phyloP scores from a whole-genome alignment of 208 protist genomes.

The Porcisia deanei region DNA sequence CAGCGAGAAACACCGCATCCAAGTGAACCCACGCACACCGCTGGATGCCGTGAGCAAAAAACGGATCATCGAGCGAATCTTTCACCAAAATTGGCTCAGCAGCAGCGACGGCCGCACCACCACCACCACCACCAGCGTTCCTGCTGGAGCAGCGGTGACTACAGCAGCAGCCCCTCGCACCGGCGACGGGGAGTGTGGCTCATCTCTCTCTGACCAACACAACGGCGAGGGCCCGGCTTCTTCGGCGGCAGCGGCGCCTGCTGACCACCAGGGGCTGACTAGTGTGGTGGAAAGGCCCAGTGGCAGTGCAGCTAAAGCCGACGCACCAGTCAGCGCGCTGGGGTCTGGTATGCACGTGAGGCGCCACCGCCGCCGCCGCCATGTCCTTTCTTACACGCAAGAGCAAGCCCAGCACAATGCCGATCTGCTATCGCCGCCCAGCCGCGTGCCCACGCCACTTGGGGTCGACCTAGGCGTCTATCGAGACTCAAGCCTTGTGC shows the following conservation, averaged over 20 bases:
- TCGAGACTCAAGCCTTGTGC: conserved; percentile 26
- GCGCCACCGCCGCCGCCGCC: not conserved
- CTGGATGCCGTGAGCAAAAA: conserved; percentile 32
- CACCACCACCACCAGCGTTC: not conserved
- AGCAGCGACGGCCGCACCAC: not conserved
- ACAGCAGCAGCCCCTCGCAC: not conserved
- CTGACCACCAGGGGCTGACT: not conserved
- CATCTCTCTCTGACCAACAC: not conserved
- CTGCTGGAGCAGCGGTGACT: not conserved
- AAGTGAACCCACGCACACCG: conserved; percentile 22
- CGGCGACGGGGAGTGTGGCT: not conserved
- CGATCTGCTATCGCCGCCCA: not conserved
- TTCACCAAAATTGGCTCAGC: conserved; percentile 18
- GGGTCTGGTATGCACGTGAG: not conserved
- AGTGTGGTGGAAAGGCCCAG: not conserved
- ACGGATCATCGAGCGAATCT: conserved; percentile 30
- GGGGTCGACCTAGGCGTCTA: conserved; percentile 24
- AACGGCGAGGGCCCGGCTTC: not conserved
- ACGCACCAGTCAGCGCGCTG: not conserved
- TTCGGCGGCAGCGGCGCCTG: not conserved
- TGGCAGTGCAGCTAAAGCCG: not conserved
- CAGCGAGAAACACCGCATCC: conserved; percentile 26
- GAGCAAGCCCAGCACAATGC: conserved; percentile 1
- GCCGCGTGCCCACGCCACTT: conserved; percentile 11
- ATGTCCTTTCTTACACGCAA: not conserved